Evolutionary conservation across 2,329 filamentous ascomycete species (phyloP), one percentile per base, ranked within the genome.

Genomic region (Cladosporium velox): DNA sequence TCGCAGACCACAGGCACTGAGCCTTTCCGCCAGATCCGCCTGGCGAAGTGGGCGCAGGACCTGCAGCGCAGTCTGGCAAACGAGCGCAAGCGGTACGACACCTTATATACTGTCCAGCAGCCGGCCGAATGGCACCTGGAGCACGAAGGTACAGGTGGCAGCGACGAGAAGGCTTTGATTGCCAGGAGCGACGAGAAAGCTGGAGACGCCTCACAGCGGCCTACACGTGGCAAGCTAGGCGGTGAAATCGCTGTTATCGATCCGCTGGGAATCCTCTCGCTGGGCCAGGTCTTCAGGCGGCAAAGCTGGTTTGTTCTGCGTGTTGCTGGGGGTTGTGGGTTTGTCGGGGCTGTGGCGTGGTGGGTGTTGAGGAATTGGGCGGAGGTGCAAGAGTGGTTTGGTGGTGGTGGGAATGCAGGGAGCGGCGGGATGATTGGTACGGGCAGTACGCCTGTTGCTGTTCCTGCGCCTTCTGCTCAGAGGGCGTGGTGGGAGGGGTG

Each of bases 21-120:
- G 85, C 82, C 81, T 7, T 78, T 88, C 51, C 87, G 87, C 14
- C 87, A 90, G 69, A 83, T 94, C n/a, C 85, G 89, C 7, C 83
- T 96, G 21, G 90, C 89, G 1, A 91, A 90, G 73, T 96, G 92
- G 92, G 92, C 92, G 0, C 85, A 88, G 8, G 91, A 95, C 71
- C 82, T 96, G 0, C 91, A 96, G 75, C 86, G 87, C 65, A 92
- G 90, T 72, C 81, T 95, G 1, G 85, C 88, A 32, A 89, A 89
- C 66, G 92, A 95, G 75, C 85, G 88, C n/a, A 85, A 86, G 32
- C 82, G 87, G 70, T 93, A 89, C 68, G 54, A 60, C 21, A 63
- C 26, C 87, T 93, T 74, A 57, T 73, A 72, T 49, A 62, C 58
- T 80, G 41, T 47, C 41, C 89, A 41, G 87, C 65, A 65, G 73